A percentile compares a stretch with the other conserved stretches of the same genome.
Evolutionary conservation across 2,329 filamentous ascomycete species (phyloP).

Genomic region (Arthrobotrys pseudoclavata): DNA sequence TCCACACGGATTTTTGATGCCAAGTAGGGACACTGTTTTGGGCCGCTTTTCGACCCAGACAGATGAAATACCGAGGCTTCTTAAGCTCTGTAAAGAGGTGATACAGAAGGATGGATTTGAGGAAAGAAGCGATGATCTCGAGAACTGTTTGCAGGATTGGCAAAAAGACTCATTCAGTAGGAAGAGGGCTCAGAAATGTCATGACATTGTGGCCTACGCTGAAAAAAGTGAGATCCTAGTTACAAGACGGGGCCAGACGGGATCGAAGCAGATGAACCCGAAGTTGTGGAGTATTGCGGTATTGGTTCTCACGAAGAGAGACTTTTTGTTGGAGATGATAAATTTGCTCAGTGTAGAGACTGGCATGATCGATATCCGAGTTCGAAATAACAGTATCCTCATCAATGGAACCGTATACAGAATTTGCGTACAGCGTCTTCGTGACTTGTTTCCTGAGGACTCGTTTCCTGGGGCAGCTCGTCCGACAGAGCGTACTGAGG

Average conservation of each 20-base stretch:
- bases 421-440: background rate
- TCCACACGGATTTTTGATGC: background rate
- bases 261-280: background rate
- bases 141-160: background rate
- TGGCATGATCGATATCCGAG: background rate
- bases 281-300: background rate
- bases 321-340: background rate
- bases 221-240: background rate
- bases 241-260: too few species aligned
- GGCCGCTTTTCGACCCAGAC: background rate
- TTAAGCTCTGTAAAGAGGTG: background rate
- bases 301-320: background rate
- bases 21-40: background rate
- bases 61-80: background rate
- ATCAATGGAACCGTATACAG: background rate
- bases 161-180: background rate
- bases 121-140: background rate
- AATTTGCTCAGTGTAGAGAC: background rate
- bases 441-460: background rate
- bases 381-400: background rate
- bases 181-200: background rate
- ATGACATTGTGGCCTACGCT: background rate
- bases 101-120: background rate
- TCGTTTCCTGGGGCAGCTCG: background rate
- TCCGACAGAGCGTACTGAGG: background rate